Evolutionary conservation across 2,329 filamentous ascomycete genomes (phyloP).

Genomic region (Neofusicoccum sp.): DNA sequence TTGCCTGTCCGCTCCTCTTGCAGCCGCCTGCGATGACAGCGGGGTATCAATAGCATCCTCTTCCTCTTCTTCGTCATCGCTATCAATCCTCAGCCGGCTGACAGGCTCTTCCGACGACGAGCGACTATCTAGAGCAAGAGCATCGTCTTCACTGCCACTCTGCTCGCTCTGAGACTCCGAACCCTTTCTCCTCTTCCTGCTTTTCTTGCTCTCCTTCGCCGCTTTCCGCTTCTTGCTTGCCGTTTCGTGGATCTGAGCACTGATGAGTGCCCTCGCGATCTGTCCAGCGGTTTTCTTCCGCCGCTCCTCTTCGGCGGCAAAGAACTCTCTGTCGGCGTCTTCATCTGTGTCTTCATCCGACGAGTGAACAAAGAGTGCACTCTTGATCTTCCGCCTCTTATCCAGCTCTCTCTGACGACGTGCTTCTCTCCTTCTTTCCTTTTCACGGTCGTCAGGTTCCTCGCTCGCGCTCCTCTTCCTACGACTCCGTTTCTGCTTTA

Average conservation of each 20-base stretch:
- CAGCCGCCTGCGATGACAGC: slow-evolving; percentile 40
- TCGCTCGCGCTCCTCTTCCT: slow-evolving; percentile 52
- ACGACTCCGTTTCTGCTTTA: slow-evolving; percentile 62
- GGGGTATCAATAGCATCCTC: slow-evolving; percentile 37
- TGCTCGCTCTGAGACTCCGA: slow-evolving; percentile 28
- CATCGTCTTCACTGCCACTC: slow-evolving; percentile 30
- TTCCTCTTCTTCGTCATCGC: slow-evolving; percentile 33
- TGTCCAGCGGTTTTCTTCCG: slow-evolving; percentile 58
- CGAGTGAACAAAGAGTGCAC: slow-evolving; percentile 75
- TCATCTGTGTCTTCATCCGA: slow-evolving; percentile 89
- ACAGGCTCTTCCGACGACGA: slow-evolving; percentile 30
- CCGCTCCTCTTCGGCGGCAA: slow-evolving; percentile 70
- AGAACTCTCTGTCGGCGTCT: slow-evolving; percentile 74
- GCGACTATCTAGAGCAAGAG: slow-evolving; percentile 31
- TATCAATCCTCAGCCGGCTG: slow-evolving; percentile 28
- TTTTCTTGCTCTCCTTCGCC: slow-evolving; percentile 27
- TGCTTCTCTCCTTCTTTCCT: slow-evolving; percentile 61
- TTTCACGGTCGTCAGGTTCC: slow-evolving; percentile 63
- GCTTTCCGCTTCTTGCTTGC: slow-evolving; percentile 39
- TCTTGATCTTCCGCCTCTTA: slow-evolving; percentile 80
- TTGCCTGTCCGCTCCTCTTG: slow-evolving; percentile 26
- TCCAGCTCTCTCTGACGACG: slow-evolving; percentile 72
- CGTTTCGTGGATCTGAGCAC: slow-evolving; percentile 35
- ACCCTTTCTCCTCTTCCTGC: slow-evolving; percentile 37
- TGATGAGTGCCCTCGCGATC: slow-evolving; percentile 53